These are phyloP conservation scores for Hypoxylon sp. DNA, from an alignment of 2,329 filamentous ascomycete genomes.

Conservation along the genomic window DNA sequence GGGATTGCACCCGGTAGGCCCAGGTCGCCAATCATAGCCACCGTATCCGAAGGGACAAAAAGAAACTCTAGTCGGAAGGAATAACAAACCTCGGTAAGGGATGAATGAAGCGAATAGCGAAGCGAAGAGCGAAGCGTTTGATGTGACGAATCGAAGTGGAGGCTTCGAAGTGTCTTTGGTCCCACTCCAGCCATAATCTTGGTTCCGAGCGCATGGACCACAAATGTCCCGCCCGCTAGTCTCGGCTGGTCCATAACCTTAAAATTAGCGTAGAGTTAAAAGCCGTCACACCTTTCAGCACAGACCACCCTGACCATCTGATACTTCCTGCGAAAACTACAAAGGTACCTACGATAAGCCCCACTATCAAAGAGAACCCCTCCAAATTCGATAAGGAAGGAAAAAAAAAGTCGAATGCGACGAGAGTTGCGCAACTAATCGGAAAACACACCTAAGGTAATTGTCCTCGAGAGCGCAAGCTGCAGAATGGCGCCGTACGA, in stretches of 20 bases:
- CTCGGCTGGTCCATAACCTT: not conserved
- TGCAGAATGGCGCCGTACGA: conserved; percentile 70
- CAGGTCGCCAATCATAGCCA: not conserved
- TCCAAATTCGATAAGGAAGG: conserved; percentile 34
- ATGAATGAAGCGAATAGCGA: not conserved
- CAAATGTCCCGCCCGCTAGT: not conserved
- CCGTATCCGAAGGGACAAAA: not conserved
- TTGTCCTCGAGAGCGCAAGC: not conserved
- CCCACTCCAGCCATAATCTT: not conserved
- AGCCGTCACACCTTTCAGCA: not conserved
- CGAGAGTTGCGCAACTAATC: not conserved
- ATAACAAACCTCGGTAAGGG: not conserved
- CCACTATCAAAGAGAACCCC: conserved; percentile 28
- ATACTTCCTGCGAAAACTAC: not conserved
- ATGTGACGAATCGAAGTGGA: not conserved
- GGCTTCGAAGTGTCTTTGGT: not conserved
- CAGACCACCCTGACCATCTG: conserved; percentile 18
- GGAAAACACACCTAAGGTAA: too few species aligned
- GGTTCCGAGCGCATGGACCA: not conserved
- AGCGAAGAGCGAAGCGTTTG: not conserved
- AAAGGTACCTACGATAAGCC: conserved; percentile 41
- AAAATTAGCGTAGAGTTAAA: not conserved
- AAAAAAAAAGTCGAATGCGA: conserved; percentile 26
- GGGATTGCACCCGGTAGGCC: not conserved
- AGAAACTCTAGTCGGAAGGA: not conserved